Base-by-base conservation (phyloP, 1,139 yeast genomes). In the Sugiyamaella pinicola region DNA sequence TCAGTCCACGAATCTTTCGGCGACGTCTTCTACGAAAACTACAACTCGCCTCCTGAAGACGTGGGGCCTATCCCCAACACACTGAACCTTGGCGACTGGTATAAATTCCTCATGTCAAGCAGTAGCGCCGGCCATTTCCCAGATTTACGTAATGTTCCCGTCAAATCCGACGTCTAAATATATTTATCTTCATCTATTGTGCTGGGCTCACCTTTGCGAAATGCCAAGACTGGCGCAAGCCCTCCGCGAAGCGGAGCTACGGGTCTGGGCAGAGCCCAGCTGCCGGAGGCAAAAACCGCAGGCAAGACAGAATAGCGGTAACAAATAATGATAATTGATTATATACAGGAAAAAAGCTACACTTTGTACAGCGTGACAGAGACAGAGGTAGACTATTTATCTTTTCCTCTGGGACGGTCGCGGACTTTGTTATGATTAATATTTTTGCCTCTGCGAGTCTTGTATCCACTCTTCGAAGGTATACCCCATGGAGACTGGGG, bases 401-500 rank as follows among this genome's bases (percentile, higher is more conserved):
- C 60, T 58, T 66, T 66, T 22, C 73, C 73, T 49, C 74, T 61
- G 3, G 74, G 74, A 26, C 74, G 65, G 58, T 91, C 97, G 71
- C 85, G 84, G 54, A 90, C 90, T 78, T 88, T 84, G 80, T 81
- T 79, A 72, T 81, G 84, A 72, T 91, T 91, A 60, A 79, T 84
- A 68, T 87, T 81, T 74, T 87, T 89, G 68, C 95, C 95, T 66
- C 86, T 84, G 74, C 99, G 85, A 31, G 99, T 93, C 82, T 90
- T 91, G 76, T 84, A 91, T 55, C 89, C 87, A 72, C 93, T 95
- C 81, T 91, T 91, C 49, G 91, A 84, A 66, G 84, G 72, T 61
- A 85, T 85, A 68, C 99, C 99, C 97, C 98, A 93, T 74, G 95
- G 95, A 56, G 96, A 87, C 77, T 87, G 90, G 12, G 98, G 87